Conservation (phyloP, 768 basidiomycete genomes). For the Cystobasidium tubakii region DNA sequence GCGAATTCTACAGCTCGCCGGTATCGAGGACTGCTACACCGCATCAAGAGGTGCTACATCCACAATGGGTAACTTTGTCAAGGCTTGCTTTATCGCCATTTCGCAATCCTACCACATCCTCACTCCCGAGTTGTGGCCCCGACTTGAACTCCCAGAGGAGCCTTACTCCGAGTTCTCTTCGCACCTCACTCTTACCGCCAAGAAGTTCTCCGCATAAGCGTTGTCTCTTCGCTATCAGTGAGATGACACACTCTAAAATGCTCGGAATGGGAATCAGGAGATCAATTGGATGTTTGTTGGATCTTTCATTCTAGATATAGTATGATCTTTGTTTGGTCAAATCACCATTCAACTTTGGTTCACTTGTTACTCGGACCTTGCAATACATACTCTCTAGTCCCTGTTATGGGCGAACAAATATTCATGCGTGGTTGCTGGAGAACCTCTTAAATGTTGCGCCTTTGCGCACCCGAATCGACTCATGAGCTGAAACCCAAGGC, state of each 20-base stretch:
- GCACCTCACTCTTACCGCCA: conserved; percentile 74
- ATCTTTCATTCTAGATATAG: too few relatives aligned
- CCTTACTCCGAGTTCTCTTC: conserved; percentile 67
- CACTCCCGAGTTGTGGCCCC: conserved; percentile 59
- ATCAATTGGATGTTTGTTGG: too few relatives aligned
- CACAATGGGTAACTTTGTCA: conserved; percentile 70
- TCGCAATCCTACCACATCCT: conserved; percentile 98
- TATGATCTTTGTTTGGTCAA: too few relatives aligned
- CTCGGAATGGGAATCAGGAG: neutral
- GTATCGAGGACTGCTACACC: conserved; percentile 95
- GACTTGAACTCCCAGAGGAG: conserved; percentile 35
- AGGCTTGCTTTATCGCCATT: conserved; percentile 58
- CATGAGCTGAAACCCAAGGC: too few relatives aligned
- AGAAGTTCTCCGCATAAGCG: conserved; percentile 59
- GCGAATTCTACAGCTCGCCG: conserved; percentile 92
- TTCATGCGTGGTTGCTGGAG: too few relatives aligned
- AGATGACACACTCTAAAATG: too few relatives aligned
- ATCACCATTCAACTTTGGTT: too few relatives aligned
- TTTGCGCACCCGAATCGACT: too few relatives aligned
- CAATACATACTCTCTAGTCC: too few relatives aligned
- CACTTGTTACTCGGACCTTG: too few relatives aligned
- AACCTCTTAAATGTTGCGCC: too few relatives aligned
- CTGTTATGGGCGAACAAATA: too few relatives aligned
- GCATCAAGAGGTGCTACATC: conserved; percentile 97
- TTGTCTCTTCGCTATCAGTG: neutral